phyloP scores from a whole-genome alignment of 768 basidiomycete species.

The Leccinum barrowsii region DNA sequence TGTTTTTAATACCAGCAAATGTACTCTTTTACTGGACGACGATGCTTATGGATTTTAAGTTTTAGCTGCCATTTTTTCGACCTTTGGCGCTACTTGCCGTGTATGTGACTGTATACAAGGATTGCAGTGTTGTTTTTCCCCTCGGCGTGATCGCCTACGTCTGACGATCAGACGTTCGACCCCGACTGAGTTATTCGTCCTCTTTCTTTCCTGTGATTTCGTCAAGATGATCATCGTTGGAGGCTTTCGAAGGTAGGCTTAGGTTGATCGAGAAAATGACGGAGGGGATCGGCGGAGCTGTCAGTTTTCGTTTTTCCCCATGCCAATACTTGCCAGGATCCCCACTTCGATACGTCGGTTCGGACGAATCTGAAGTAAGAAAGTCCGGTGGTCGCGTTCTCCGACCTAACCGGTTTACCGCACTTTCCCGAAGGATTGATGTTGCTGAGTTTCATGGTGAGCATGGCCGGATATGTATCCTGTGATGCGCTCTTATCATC shows the following conservation, averaged over 20 bases:
- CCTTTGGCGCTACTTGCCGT: not conserved
- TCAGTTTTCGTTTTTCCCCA: not conserved
- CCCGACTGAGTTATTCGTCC: not conserved
- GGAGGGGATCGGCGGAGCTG: not conserved
- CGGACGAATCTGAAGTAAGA: not conserved
- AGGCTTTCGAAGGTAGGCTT: not conserved
- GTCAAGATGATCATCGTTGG: not conserved
- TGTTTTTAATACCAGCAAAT: not conserved
- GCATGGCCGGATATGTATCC: not conserved
- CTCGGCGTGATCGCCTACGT: not conserved
- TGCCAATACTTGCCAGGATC: not conserved
- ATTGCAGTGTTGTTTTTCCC: not conserved
- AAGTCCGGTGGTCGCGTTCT: not conserved
- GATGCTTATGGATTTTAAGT: not conserved
- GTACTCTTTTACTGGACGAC: not conserved
- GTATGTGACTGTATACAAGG: not conserved
- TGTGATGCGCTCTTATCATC: not conserved
- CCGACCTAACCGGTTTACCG: not conserved
- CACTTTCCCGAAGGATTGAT: not conserved
- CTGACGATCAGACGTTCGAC: not conserved
- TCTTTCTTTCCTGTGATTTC: not conserved
- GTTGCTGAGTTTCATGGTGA: not conserved
- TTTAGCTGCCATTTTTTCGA: not conserved
- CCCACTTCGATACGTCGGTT: not conserved
- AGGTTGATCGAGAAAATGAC: not conserved